These are phyloP conservation scores for Penicillium sp. DNA, from an alignment of 2,329 filamentous ascomycete genomes.

Conservation along the genomic window DNA sequence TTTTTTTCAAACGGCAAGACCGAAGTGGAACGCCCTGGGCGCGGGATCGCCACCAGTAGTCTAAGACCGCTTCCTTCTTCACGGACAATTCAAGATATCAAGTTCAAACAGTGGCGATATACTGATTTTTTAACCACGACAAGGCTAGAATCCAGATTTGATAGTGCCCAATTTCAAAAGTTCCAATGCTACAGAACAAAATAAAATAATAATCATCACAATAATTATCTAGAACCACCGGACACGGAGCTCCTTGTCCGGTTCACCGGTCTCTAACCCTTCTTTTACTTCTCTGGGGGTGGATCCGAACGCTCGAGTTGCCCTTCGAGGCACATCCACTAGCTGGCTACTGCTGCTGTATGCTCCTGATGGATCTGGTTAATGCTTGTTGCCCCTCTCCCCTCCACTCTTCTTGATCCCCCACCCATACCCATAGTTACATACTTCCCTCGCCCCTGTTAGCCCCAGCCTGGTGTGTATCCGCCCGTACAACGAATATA, in stretches of 20 bases:
- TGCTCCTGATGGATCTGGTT: conserved; percentile 5
- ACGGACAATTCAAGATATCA: conserved; percentile 23
- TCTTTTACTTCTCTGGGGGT: conserved; percentile 30
- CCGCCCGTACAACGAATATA: conserved; percentile 32
- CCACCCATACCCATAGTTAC: not conserved
- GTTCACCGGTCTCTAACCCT: conserved; percentile 28
- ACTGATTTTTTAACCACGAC: not conserved
- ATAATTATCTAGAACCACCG: not conserved
- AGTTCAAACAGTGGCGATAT: conserved; percentile 29
- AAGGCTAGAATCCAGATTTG: not conserved
- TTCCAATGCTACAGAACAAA: not conserved
- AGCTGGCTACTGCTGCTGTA: not conserved
- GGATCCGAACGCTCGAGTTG: conserved; percentile 19
- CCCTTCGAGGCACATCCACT: conserved; percentile 1
- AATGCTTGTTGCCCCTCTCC: not conserved
- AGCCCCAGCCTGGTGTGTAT: conserved; percentile 32
- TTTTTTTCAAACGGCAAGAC: conserved; percentile 12
- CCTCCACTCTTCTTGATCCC: not conserved
- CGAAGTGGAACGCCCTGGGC: conserved; percentile 11
- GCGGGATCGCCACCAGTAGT: conserved; percentile 26
- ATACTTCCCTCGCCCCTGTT: conserved; percentile 21
- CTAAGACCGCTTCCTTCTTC: conserved; percentile 9
- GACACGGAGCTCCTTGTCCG: conserved; percentile 14
- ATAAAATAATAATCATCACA: not conserved
- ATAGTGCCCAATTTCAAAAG: not conserved